Conservation (phyloP, 208 protist species). For the Crithidia bombi region DNA sequence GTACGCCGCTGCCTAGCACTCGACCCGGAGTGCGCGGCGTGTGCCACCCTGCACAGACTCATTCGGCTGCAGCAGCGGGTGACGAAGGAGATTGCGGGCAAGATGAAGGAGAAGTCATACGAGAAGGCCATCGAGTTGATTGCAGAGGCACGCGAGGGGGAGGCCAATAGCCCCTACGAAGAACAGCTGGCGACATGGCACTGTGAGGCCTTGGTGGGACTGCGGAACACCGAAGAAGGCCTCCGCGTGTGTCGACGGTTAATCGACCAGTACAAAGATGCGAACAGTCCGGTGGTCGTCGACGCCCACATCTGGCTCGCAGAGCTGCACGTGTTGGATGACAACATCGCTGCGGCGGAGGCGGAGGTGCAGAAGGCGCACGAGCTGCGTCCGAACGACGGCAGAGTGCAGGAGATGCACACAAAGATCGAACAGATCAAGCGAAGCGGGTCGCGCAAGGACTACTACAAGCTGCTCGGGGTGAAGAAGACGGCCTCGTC, state of each 20-base stretch:
- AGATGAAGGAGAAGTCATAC: slow-evolving; percentile 56
- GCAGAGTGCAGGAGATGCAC: slow-evolving; percentile 41
- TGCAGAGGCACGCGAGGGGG: slow-evolving; percentile 43
- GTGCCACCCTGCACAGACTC: slow-evolving; percentile 65
- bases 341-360: slow-evolving; percentile 70
- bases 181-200: slow-evolving; percentile 79
- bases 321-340: slow-evolving; percentile 84
- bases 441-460: slow-evolving; percentile 66
- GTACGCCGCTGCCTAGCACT: slow-evolving; percentile 80
- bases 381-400: slow-evolving; percentile 33
- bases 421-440: slow-evolving; percentile 68
- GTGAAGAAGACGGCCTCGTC: slow-evolving; percentile 78
- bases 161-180: slow-evolving; percentile 59
- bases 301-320: slow-evolving; percentile 64
- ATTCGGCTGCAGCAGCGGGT: slow-evolving; percentile 73
- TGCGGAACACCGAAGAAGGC: slow-evolving; percentile 63
- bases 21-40: slow-evolving; percentile 84
- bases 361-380: slow-evolving; percentile 50
- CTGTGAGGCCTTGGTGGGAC: slow-evolving; percentile 71
- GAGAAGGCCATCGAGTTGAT: slow-evolving; percentile 52
- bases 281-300: slow-evolving; percentile 45
- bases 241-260: slow-evolving; percentile 52
- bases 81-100: slow-evolving; percentile 34
- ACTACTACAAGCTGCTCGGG: slow-evolving; percentile 94
- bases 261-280: slow-evolving; percentile 42